phyloP scores from a whole-genome alignment of 78 protist species.

The Blattamonas nauphoetae region DNA sequence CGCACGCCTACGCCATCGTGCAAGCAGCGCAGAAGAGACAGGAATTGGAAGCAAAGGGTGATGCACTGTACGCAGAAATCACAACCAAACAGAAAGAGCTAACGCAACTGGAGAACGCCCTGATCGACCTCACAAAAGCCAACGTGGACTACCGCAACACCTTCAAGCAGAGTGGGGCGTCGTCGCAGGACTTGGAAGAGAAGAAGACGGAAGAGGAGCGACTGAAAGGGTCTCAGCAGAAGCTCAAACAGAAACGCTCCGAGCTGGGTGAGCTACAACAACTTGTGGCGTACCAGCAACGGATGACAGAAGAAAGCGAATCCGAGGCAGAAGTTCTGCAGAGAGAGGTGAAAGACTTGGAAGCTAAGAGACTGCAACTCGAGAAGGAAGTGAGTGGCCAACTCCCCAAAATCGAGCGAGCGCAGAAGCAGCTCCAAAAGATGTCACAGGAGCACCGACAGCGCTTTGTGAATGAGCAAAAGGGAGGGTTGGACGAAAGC shows the following conservation, averaged over 20 bases:
- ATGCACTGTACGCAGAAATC: conserved; percentile 33
- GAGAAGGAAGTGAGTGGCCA: not conserved
- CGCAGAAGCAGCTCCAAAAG: conserved; percentile 4
- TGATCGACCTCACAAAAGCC: not conserved
- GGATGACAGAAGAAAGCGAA: not conserved
- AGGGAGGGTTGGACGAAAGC: not conserved
- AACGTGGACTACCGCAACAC: not conserved
- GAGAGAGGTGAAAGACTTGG: not conserved
- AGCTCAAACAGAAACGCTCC: not conserved
- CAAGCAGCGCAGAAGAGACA: conserved; percentile 48
- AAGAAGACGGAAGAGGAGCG: conserved; percentile 1
- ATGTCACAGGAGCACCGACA: not conserved
- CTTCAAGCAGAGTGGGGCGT: not conserved
- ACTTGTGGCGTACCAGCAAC: not conserved
- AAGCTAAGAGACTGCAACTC: not conserved
- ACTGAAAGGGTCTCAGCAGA: not conserved
- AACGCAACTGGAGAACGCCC: conserved; percentile 22
- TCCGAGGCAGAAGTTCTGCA: not conserved
- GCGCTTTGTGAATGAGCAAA: not conserved
- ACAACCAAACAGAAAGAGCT: conserved; percentile 16
- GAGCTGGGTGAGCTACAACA: conserved; percentile 5
- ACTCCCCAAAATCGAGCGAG: not conserved
- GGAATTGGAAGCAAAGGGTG: conserved; percentile 41
- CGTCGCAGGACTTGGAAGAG: not conserved
- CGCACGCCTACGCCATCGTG: conserved; percentile 45